These are phyloP conservation scores for Biscogniauxia mediterranea DNA, from an alignment of 2,329 filamentous ascomycete species.

Conservation along the genomic window DNA sequence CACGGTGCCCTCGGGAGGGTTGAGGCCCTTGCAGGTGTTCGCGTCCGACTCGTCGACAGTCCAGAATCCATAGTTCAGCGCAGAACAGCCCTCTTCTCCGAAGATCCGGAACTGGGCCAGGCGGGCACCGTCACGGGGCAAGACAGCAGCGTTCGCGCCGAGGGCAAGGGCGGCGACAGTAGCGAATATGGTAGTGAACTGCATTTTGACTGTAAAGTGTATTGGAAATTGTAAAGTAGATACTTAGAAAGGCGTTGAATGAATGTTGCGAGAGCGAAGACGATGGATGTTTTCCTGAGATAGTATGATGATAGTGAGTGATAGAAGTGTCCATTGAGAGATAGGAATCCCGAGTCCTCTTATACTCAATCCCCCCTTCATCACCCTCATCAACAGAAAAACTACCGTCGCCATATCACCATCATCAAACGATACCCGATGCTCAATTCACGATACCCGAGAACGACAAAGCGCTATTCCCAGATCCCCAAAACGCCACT, in stretches of 20 bases:
- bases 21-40: slow-evolving; percentile 43
- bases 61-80: slow-evolving; percentile 27
- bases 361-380: background rate
- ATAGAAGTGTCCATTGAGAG: background rate
- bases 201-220: slow-evolving; percentile 23
- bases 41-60: slow-evolving; percentile 25
- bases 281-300: background rate
- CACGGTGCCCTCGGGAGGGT: slow-evolving; percentile 40
- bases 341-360: background rate
- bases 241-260: background rate
- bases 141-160: slow-evolving; percentile 19
- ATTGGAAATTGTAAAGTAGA: background rate
- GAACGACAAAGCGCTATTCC: background rate
- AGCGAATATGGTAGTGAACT: slow-evolving; percentile 26
- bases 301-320: background rate
- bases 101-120: slow-evolving; percentile 30
- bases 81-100: slow-evolving; percentile 23
- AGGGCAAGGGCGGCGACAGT: slow-evolving; percentile 20
- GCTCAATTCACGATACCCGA: background rate
- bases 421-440: background rate
- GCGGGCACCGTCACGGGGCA: slow-evolving; percentile 23
- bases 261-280: background rate
- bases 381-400: background rate
- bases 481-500: background rate
- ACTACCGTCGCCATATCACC: background rate